Conservation (phyloP, 352 stramenopile species). For the Phytopythium aichiense region DNA sequence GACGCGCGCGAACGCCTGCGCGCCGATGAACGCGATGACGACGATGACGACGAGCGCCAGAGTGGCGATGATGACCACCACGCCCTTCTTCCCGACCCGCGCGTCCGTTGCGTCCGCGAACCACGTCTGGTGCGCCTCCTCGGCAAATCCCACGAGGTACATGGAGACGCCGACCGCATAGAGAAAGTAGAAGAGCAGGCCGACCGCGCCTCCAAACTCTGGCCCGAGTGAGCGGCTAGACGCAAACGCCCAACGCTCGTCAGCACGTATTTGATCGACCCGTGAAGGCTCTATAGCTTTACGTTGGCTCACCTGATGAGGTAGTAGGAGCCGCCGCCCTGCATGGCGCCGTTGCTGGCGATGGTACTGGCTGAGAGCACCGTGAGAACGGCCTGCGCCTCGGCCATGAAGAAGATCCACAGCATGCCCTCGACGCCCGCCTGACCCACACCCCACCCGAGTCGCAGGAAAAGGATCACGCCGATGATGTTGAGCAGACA, state of each 20-base stretch:
- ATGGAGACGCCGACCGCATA: constrained; percentile 66
- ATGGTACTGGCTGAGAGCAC: constrained; percentile 79
- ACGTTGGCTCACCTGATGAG: constrained; percentile 31
- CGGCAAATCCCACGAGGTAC: constrained; percentile 79
- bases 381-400: constrained; percentile 65
- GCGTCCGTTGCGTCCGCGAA: constrained; percentile 30
- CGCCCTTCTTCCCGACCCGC: constrained; percentile 27
- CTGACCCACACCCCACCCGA: constrained; percentile 83
- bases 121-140: constrained; percentile 59
- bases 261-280: neutral
- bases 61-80: constrained; percentile 54
- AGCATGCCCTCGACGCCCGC: constrained; percentile 70
- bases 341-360: constrained; percentile 83
- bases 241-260: neutral
- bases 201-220: constrained; percentile 87
- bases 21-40: constrained; percentile 58
- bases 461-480: constrained; percentile 87
- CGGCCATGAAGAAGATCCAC: constrained; percentile 67
- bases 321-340: constrained; percentile 61
- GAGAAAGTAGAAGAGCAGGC: constrained; percentile 88
- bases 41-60: constrained; percentile 34
- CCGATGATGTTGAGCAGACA: constrained; percentile 90
- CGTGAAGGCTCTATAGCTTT: neutral
- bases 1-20: constrained; percentile 63
- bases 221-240: constrained; percentile 64